phyloP scores from a whole-genome alignment of 2,329 filamentous ascomycete genomes.

The Fusarium sp. region DNA sequence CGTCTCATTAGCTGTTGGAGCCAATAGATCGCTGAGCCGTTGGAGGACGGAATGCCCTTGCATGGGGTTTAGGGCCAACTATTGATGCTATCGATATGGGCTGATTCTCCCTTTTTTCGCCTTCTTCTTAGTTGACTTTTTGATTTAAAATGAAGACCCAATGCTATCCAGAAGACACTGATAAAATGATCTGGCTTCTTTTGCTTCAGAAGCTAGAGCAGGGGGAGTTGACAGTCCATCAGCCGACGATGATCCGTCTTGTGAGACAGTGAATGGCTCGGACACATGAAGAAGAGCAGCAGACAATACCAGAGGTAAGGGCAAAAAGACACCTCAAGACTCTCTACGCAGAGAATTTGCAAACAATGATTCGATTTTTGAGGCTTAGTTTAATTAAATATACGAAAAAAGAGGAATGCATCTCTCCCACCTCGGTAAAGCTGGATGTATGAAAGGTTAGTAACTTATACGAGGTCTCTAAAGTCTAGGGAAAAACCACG shows the following conservation, averaged over 20 bases:
- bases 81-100: not conserved
- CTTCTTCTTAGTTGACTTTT: not conserved
- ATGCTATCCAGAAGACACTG: not conserved
- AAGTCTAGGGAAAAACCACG: not conserved
- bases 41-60: constrained; percentile 9
- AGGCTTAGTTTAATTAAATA: not conserved
- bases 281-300: not conserved
- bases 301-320: too few relatives aligned
- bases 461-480: not conserved
- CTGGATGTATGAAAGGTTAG: not conserved
- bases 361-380: not conserved
- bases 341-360: too few relatives aligned
- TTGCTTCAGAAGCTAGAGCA: constrained; percentile 13
- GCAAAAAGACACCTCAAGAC: too few relatives aligned
- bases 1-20: constrained; percentile 21
- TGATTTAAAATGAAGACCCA: not conserved
- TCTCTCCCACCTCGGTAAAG: not conserved
- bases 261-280: not conserved
- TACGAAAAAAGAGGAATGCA: not conserved
- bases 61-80: not conserved
- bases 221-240: constrained; percentile 12
- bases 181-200: constrained; percentile 18
- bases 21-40: constrained; percentile 17
- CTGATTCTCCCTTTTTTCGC: not conserved
- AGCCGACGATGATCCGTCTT: constrained; percentile 26